Evolutionary conservation across 345 rosid species (phyloP).

Genomic region (Populus nigra): DNA sequence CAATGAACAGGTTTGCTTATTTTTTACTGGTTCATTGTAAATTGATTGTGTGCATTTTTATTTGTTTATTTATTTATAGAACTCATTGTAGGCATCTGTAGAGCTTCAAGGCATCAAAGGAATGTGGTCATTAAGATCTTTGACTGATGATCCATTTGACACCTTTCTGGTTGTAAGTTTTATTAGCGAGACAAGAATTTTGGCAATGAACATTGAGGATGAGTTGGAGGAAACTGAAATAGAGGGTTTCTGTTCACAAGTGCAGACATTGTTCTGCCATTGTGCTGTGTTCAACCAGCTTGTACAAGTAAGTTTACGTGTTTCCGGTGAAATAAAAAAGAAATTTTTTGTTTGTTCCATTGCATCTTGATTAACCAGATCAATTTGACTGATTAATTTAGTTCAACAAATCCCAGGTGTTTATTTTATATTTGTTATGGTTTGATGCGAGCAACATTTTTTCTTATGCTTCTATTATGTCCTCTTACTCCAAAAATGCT

Average conservation of each 20-base stretch:
- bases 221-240: constrained; percentile 97
- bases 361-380: too few relatives aligned
- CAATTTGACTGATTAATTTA: too few relatives aligned
- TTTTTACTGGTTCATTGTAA: neutral
- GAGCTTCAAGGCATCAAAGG: constrained; percentile 99
- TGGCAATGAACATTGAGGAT: constrained; percentile 93
- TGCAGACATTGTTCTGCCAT: constrained; percentile 92
- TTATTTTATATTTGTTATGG: too few relatives aligned
- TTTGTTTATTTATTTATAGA: constrained; percentile 7
- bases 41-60: constrained; percentile 3
- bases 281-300: constrained; percentile 88
- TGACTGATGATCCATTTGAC: constrained; percentile 82
- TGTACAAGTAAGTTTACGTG: constrained; percentile 58
- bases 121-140: constrained; percentile 93
- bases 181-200: constrained; percentile 82
- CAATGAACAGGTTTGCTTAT: constrained; percentile 74
- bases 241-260: constrained; percentile 83
- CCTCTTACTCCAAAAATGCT: too few relatives aligned
- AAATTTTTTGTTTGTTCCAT: too few relatives aligned
- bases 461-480: too few relatives aligned
- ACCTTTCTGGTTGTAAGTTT: constrained; percentile 95
- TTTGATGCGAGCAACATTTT: too few relatives aligned
- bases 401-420: too few relatives aligned
- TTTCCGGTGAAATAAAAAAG: neutral
- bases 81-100: constrained; percentile 67